Evolutionary conservation across 2,329 filamentous ascomycete genomes (phyloP).

Genomic region (Apiospora kogelbergensis): DNA sequence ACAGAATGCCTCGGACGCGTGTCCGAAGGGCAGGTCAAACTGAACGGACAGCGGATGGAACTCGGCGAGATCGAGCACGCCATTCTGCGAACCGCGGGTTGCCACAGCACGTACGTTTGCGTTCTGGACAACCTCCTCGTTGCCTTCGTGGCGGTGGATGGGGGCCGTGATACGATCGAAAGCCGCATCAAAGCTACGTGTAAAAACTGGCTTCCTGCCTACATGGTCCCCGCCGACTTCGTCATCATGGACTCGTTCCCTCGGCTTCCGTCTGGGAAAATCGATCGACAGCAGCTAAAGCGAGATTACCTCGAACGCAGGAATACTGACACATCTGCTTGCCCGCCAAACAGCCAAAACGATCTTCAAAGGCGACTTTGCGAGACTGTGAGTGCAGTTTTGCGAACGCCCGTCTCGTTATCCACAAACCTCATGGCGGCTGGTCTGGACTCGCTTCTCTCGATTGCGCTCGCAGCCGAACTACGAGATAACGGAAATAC

Average conservation of each 20-base stretch:
- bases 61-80: constrained; percentile 56
- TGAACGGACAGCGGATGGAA: constrained; percentile 47
- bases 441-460: constrained; percentile 42
- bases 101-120: constrained; percentile 65
- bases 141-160: constrained; percentile 66
- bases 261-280: constrained; percentile 78
- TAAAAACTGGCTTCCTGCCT: constrained; percentile 73
- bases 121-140: constrained; percentile 71
- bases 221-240: constrained; percentile 80
- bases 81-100: constrained; percentile 58
- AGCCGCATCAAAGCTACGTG: constrained; percentile 58
- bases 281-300: constrained; percentile 68
- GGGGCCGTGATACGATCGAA: constrained; percentile 30
- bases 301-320: constrained; percentile 43
- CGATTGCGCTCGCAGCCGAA: constrained; percentile 57
- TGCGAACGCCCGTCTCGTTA: constrained; percentile 28
- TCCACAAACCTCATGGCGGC: constrained; percentile 30
- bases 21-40: constrained; percentile 56
- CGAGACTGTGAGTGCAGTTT: constrained; percentile 24
- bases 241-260: constrained; percentile 66
- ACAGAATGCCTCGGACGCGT: constrained; percentile 40
- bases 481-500: constrained; percentile 58
- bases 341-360: constrained; percentile 22
- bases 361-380: constrained; percentile 36
- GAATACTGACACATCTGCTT: not conserved